Evolutionary conservation across 228 moss, liverwort and hornwort genomes (phyloP).

Genomic region (Sphagnum fallax): DNA sequence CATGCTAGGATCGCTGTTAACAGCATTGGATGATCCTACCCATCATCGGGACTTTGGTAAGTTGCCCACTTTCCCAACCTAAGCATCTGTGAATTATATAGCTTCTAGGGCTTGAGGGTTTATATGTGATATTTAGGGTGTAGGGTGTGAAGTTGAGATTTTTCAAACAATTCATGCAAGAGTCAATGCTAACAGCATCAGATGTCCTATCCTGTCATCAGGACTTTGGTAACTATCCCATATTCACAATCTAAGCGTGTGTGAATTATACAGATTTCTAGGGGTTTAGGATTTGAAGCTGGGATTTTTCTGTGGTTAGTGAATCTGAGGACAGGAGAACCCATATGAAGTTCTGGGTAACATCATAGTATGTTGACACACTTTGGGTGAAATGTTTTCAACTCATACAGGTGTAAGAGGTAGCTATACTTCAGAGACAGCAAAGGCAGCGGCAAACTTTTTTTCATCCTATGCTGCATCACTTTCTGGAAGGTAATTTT

Average conservation of each 20-base stretch:
- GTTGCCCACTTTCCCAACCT: constrained; percentile 1
- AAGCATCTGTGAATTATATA: background rate
- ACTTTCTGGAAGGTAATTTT: constrained; percentile 49
- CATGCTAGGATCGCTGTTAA: constrained; percentile 58
- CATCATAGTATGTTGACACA: too few species aligned
- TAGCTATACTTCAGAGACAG: constrained; percentile 32
- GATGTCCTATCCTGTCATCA: constrained; percentile 52
- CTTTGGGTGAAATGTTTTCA: too few species aligned
- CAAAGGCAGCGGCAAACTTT: constrained; percentile 60
- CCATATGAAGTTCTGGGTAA: too few species aligned
- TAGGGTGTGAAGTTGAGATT: constrained; percentile 3
- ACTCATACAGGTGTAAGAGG: constrained; percentile 45
- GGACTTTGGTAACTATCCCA: constrained; percentile 49
- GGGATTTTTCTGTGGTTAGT: constrained; percentile 8
- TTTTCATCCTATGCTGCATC: constrained; percentile 58
- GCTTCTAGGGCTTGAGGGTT: background rate
- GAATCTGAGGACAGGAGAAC: too few species aligned
- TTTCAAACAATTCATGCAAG: constrained; percentile 60
- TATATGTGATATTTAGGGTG: background rate
- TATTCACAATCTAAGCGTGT: background rate
- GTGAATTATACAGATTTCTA: too few species aligned
- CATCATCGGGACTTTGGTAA: constrained; percentile 64
- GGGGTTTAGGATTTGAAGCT: background rate
- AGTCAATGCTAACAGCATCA: constrained; percentile 53
- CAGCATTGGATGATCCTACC: constrained; percentile 61